Evolutionary conservation across 331 rosid species (phyloP), one percentile per base, ranked within the genome.

Genomic region (Ulmus americana): DNA sequence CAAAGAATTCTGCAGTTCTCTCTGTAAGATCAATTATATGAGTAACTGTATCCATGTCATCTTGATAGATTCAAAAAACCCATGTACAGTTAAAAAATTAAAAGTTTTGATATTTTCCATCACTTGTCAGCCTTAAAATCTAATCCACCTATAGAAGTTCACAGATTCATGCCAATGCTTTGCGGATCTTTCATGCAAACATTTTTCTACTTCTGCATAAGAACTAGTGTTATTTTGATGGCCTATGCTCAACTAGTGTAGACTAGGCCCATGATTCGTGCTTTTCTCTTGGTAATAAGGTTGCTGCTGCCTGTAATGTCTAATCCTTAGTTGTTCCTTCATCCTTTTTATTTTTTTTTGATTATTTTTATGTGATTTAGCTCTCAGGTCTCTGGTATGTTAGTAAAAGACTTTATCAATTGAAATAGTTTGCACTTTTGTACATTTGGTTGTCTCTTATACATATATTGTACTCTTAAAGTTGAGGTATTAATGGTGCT

Each of bases 1-100:
- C 81, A 20, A 87, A 82, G 74, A 79, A 60, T 65, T 76, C 72
- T 7, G 85, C 80, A 59, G 59, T 74, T 67, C 81, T 68, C 39
- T 59, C 67, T 65, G 99, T 94, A 85, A 84, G 95, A 76, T 42
- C 45, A 64, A 61, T 55, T 41, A 39, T 15, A 11, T 18, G 15
- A 22, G 8, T 40, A 20, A 39, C 1, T 16, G 13, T 13, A 69
- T 51, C 42, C 1, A 12, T 69, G 13, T 8, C 14, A 18, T 15
- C 52, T 28, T 59, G n/a, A 11, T 47, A 40, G 42, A 50, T 18
- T 48, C 18, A 16, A 12, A 43, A 56, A 39, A 58, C 8, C 0
- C 20, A 4, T 15, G 10, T 49, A 56, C 57, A 18, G 6, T 47
- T 39, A 7, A 15, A 12, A 44, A 8, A 9, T 18, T 44, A 45